Evolutionary conservation across 257 asterid species (phyloP).

Genomic region (Solanum chaucha): DNA sequence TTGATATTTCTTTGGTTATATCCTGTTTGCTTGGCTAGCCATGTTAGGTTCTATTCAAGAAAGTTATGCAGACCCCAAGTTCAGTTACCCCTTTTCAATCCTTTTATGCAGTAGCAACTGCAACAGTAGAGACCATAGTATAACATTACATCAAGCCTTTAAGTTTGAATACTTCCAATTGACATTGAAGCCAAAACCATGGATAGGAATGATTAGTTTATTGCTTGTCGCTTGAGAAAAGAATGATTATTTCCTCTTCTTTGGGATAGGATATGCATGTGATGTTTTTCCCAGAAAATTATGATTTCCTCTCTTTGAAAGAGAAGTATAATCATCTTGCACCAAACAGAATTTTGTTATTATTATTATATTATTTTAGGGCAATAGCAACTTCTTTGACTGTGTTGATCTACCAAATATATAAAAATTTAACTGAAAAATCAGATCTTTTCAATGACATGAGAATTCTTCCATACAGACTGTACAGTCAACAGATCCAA

Average conservation of each 20-base stretch:
- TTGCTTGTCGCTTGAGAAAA: not conserved
- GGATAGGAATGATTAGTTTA: not conserved
- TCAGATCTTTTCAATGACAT: not conserved
- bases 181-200: not conserved
- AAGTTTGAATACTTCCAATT: not conserved
- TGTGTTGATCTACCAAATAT: not conserved
- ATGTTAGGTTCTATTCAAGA: not conserved
- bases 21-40: not conserved
- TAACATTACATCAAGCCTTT: not conserved
- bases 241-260: not conserved
- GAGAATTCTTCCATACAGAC: not conserved
- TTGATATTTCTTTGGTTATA: not conserved
- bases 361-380: not conserved
- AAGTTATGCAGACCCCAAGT: not conserved
- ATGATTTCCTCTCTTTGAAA: not conserved
- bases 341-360: not conserved
- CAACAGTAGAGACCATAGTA: not conserved
- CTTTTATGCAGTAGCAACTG: not conserved
- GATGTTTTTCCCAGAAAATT: not conserved
- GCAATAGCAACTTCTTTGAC: not conserved
- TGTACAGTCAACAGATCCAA: not conserved
- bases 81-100: not conserved
- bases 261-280: not conserved
- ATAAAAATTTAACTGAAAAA: not conserved
- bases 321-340: not conserved